phyloP scores from a whole-genome alignment of 129 eudicot species.

The Ambrosia trifida region DNA sequence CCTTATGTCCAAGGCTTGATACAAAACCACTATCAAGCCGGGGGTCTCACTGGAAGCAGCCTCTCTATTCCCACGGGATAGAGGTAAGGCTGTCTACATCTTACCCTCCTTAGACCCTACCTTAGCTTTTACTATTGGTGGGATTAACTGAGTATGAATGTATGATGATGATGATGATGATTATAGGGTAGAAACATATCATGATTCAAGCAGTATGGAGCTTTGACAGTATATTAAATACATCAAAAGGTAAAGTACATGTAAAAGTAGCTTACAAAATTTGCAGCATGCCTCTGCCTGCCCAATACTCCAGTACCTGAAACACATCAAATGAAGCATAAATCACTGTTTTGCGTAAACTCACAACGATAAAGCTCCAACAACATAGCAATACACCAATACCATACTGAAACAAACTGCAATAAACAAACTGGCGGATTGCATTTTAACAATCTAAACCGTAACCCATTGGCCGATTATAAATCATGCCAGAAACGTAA shows the following conservation, averaged over 20 bases:
- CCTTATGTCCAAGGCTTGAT: too few species aligned
- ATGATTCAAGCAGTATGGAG: constrained; percentile 1
- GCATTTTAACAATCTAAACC: too few species aligned
- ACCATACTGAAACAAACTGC: constrained; percentile 8
- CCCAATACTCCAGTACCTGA: constrained; percentile 94
- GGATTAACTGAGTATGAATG: too few species aligned
- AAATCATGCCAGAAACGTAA: too few species aligned
- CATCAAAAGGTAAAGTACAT: constrained; percentile 22
- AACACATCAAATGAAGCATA: constrained; percentile 19
- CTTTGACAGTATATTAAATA: constrained; percentile 15
- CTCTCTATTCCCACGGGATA: too few species aligned
- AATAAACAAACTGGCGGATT: background rate
- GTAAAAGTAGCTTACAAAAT: constrained; percentile 67
- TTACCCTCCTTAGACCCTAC: too few species aligned
- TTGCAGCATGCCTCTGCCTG: constrained; percentile 98
- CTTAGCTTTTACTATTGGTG: too few species aligned
- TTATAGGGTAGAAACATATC: background rate
- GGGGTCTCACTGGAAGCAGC: too few species aligned
- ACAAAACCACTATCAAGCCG: too few species aligned
- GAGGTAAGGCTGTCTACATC: too few species aligned
- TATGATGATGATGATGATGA: too few species aligned
- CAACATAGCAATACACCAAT: constrained; percentile 11
- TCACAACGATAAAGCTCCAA: constrained; percentile 1
- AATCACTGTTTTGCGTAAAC: constrained; percentile 20
- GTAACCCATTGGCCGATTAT: too few species aligned